Conservation (phyloP, 257 asterid genomes). For the Solanum chiquidenum region DNA sequence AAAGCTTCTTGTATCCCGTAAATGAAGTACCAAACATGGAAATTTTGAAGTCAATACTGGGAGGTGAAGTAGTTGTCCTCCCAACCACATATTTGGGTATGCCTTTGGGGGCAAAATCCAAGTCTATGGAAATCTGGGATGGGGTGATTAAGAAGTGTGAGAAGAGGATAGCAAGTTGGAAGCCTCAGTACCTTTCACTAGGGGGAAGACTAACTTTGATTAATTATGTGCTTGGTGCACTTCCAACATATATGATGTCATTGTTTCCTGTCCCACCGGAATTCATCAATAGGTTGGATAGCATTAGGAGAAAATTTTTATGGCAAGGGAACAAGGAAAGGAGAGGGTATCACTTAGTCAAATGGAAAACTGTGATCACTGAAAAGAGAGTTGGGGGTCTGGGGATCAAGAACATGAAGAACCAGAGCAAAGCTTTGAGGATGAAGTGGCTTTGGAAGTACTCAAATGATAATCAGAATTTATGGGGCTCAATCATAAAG, state of each 20-base stretch:
- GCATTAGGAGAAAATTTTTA: neutral
- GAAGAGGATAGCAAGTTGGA: neutral
- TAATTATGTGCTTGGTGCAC: neutral
- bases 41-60: neutral
- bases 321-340: neutral
- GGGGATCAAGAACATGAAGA: neutral
- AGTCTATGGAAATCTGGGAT: neutral
- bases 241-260: neutral
- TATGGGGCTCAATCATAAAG: neutral
- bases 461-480: neutral
- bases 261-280: neutral
- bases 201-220: neutral
- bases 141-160: neutral
- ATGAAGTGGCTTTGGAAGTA: neutral
- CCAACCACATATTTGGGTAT: neutral
- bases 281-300: neutral
- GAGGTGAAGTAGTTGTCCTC: neutral
- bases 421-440: neutral
- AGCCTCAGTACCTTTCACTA: neutral
- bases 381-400: neutral
- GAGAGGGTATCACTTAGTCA: neutral
- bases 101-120: neutral
- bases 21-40: neutral
- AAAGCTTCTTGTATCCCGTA: neutral
- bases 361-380: neutral